Conservation (phyloP, 2,329 filamentous ascomycete genomes). For the Beauveria rudraprayagi region DNA sequence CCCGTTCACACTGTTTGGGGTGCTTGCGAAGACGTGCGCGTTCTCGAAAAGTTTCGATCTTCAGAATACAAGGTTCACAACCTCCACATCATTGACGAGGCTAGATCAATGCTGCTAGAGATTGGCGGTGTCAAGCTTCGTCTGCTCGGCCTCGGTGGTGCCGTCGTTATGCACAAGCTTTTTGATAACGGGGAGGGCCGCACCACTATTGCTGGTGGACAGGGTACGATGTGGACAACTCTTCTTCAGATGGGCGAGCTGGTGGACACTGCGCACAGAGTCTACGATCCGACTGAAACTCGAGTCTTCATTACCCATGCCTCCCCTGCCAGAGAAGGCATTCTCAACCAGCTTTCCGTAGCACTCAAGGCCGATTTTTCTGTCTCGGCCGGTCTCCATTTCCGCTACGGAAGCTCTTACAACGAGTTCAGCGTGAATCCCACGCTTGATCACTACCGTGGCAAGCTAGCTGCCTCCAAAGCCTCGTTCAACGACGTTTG, state of each 20-base stretch:
- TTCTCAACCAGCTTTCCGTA: constrained; percentile 94
- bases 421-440: constrained; percentile 99
- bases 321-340: constrained; percentile 89
- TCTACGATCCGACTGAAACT: constrained; percentile 97
- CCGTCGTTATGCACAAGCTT: constrained; percentile 98
- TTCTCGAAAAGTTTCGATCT: constrained; percentile 93
- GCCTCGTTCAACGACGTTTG: constrained; percentile 98
- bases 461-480: constrained; percentile 95
- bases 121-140: constrained; percentile 93
- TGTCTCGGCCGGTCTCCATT: constrained; percentile 92
- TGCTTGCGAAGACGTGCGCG: constrained; percentile 94
- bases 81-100: constrained; percentile 96
- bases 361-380: constrained; percentile 98
- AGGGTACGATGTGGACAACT: constrained; percentile 99
- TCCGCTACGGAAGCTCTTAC: constrained; percentile 97
- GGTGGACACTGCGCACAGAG: constrained; percentile 93
- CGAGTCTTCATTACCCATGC: constrained; percentile 95
- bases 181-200: constrained; percentile 98
- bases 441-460: constrained; percentile 94
- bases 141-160: constrained; percentile 84
- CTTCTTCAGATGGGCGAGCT: constrained; percentile 96
- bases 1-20: constrained; percentile 99
- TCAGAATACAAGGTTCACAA: constrained; percentile 97
- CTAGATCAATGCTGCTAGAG: constrained; percentile 89
- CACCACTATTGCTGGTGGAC: constrained; percentile 95